Percentiles rank a stretch among this genome's conserved stretches.
phyloP scores from a whole-genome alignment of 139 green algal species.

The Chlorella sp. region DNA sequence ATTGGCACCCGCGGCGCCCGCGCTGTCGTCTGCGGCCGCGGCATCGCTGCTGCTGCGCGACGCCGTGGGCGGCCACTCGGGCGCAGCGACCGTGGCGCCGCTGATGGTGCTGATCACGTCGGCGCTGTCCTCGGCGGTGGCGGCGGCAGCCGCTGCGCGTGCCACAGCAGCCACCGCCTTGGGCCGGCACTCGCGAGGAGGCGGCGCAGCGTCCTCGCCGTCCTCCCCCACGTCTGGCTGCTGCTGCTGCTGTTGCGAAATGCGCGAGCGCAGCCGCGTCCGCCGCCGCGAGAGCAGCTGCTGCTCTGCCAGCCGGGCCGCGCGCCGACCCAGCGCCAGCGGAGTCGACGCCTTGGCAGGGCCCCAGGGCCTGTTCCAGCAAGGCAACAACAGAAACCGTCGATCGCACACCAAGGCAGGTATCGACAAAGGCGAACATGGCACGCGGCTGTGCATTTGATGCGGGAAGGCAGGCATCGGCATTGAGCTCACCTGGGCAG shows the following conservation, averaged over 20 bases:
- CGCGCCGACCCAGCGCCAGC: not conserved
- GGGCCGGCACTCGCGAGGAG: not conserved
- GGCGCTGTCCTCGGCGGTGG: not conserved
- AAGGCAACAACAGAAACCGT: not conserved
- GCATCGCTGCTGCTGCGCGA: not conserved
- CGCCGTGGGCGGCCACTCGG: constrained; percentile 21
- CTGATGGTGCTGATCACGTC: not conserved
- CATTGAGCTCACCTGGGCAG: not conserved
- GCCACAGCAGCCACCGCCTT: not conserved
- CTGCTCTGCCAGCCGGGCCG: not conserved
- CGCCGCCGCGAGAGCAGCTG: constrained; percentile 1
- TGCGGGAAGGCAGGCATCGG: not conserved
- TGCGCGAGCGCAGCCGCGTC: not conserved
- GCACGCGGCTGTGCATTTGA: not conserved
- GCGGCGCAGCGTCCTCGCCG: not conserved
- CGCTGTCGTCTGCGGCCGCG: not conserved
- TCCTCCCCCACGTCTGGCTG: not conserved
- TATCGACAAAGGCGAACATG: too few relatives aligned
- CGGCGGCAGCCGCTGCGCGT: too few relatives aligned
- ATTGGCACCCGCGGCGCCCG: not conserved
- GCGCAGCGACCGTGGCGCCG: not conserved
- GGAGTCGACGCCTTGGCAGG: not conserved
- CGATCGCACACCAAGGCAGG: not conserved
- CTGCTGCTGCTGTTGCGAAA: not conserved
- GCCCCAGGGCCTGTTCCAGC: not conserved